phyloP scores from a whole-genome alignment of 2,329 filamentous ascomycete genomes.

The Trichoderma guizhouense region DNA sequence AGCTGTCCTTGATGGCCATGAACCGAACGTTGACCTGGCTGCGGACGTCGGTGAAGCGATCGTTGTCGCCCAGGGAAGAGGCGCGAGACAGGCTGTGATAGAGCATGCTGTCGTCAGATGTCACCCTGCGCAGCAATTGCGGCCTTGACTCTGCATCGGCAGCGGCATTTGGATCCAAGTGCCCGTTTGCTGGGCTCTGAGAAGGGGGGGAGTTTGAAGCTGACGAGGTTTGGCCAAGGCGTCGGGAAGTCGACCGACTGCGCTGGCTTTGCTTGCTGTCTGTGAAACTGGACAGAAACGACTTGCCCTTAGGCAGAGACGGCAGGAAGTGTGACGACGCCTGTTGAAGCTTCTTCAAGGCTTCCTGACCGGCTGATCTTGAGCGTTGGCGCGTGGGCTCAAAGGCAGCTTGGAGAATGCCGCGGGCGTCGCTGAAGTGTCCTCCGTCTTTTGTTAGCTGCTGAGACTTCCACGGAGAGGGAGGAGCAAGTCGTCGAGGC shows the following conservation, averaged over 20 bases:
- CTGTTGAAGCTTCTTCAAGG: slow-evolving; percentile 54
- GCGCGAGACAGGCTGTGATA: slow-evolving; percentile 72
- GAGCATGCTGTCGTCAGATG: slow-evolving; percentile 69
- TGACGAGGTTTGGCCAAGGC: neutral
- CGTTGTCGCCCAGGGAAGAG: slow-evolving; percentile 81
- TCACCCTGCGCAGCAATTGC: slow-evolving; percentile 32
- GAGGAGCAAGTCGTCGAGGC: slow-evolving; percentile 20
- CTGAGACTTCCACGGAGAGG: slow-evolving; percentile 32
- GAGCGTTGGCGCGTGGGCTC: slow-evolving; percentile 48
- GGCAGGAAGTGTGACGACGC: slow-evolving; percentile 38
- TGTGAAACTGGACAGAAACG: slow-evolving; percentile 37
- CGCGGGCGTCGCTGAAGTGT: slow-evolving; percentile 27
- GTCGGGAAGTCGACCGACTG: neutral
- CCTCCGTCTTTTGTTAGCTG: slow-evolving; percentile 19
- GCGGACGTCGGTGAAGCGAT: slow-evolving; percentile 72
- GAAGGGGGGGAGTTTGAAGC: neutral
- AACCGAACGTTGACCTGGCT: slow-evolving; percentile 85
- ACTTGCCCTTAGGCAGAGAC: slow-evolving; percentile 40
- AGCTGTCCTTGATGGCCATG: slow-evolving; percentile 86
- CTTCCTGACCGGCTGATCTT: slow-evolving; percentile 54
- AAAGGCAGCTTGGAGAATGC: slow-evolving; percentile 45
- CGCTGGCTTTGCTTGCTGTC: slow-evolving; percentile 24
- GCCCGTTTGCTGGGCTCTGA: neutral
- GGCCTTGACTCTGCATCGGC: slow-evolving; percentile 23
- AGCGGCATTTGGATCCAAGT: neutral